Conservation (phyloP, 768 basidiomycete genomes). For the Boletus rufocinnamomeus region DNA sequence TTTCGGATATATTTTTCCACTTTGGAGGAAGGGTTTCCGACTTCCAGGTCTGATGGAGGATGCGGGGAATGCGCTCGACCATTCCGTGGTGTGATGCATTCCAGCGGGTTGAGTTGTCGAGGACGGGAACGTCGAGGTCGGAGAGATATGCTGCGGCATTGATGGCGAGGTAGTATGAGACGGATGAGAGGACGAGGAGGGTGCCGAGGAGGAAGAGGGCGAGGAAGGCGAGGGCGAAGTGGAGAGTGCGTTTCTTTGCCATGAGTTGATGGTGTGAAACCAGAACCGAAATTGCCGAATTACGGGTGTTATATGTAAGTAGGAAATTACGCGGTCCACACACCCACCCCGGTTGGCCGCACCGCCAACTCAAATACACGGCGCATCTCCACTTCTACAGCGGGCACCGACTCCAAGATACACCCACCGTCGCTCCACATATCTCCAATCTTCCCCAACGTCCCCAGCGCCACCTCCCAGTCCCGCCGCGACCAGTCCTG, state of each 20-base stretch:
- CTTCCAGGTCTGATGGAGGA: slow-evolving; percentile 99
- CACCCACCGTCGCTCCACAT: slow-evolving; percentile 57
- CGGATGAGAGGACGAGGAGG: slow-evolving; percentile 85
- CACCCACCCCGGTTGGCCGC: slow-evolving; percentile 42
- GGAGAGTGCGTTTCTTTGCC: slow-evolving; percentile 47
- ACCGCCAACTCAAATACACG: slow-evolving; percentile 49
- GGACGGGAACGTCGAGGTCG: slow-evolving; percentile 69
- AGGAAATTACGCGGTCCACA: background rate
- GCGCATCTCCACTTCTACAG: slow-evolving; percentile 50
- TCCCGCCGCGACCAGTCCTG: slow-evolving; percentile 72
- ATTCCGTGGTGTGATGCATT: slow-evolving; percentile 62
- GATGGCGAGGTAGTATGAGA: slow-evolving; percentile 88
- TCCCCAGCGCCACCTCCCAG: slow-evolving; percentile 57
- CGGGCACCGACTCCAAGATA: slow-evolving; percentile 50
- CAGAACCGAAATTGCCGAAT: background rate
- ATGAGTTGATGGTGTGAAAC: slow-evolving; percentile 27
- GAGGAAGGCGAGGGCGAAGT: slow-evolving; percentile 55
- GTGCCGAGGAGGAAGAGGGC: slow-evolving; percentile 85
- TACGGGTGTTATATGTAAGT: background rate
- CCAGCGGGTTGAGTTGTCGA: slow-evolving; percentile 57
- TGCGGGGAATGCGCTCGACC: slow-evolving; percentile 81
- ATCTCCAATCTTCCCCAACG: slow-evolving; percentile 49
- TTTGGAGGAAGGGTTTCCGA: slow-evolving; percentile 77
- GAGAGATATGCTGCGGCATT: slow-evolving; percentile 75
- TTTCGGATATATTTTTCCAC: slow-evolving; percentile 81